A percentile compares a stretch with the other conserved stretches of the same genome.
phyloP scores from a whole-genome alignment of 2,329 filamentous ascomycete genomes.

The Verticillium dahliae region DNA sequence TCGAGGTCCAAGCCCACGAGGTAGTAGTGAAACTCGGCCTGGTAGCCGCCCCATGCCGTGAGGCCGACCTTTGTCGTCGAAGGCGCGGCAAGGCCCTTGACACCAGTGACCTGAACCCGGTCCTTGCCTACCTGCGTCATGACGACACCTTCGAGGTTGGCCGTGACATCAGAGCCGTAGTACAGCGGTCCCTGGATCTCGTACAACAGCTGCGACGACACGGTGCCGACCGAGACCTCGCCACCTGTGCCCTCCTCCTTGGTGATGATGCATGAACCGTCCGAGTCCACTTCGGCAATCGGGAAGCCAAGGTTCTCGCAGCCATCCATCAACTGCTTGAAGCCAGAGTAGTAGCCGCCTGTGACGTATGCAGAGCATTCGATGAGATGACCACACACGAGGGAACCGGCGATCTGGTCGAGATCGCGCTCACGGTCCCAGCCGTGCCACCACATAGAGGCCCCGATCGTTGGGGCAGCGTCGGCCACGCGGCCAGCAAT shows the following conservation, averaged over 20 bases:
- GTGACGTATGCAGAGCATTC: conserved; percentile 48
- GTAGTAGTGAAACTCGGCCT: conserved; percentile 17
- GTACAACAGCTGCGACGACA: conserved; percentile 25
- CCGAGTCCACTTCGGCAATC: conserved; percentile 39
- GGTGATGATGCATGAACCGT: conserved; percentile 25
- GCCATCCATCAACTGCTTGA: conserved; percentile 27
- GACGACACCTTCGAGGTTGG: conserved; percentile 17
- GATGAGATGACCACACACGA: conserved; percentile 46
- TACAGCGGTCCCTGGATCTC: conserved; percentile 30
- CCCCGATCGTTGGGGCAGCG: conserved; percentile 46
- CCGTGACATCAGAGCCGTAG: conserved; percentile 24
- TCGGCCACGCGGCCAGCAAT: conserved; percentile 42
- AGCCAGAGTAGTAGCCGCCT: conserved; percentile 48
- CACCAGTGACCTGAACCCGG: conserved; percentile 23
- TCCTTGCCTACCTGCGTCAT: conserved; percentile 37
- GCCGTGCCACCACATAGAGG: conserved; percentile 48
- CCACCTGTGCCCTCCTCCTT: conserved; percentile 19
- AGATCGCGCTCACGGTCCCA: conserved; percentile 41
- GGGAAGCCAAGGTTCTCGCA: conserved; percentile 38
- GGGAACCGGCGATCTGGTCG: conserved; percentile 42
- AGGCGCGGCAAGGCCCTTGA: conserved; percentile 24
- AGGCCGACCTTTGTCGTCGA: conserved; percentile 23
- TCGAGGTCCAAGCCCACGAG: conserved; percentile 14
- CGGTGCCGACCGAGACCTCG: conserved; percentile 16
- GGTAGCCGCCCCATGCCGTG: conserved; percentile 16